Percentiles rank a stretch among this genome's conserved stretches.
phyloP scores from a whole-genome alignment of 345 rosid genomes.

The Trapa incisa region DNA sequence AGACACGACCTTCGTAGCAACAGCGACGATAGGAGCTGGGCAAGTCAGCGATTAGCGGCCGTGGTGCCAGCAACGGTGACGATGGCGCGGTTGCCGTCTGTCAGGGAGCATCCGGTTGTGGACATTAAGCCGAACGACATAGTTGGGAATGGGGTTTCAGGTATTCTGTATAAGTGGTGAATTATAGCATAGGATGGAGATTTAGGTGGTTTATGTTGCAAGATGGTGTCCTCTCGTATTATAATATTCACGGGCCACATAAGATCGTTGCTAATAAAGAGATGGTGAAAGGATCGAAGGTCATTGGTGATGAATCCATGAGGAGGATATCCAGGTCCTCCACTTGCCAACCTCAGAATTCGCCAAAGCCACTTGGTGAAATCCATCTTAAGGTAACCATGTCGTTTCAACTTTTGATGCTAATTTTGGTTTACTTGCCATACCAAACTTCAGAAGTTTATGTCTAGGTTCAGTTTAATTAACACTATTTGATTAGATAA shows the following conservation, averaged over 20 bases:
- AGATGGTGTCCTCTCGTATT: slow-evolving; percentile 94
- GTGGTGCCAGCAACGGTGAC: slow-evolving; percentile 5
- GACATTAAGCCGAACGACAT: slow-evolving; percentile 74
- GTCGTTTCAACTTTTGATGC: too few relatives aligned
- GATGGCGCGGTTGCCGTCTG: slow-evolving; percentile 13
- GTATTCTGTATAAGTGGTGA: slow-evolving; percentile 84
- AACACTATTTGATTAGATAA: too few relatives aligned
- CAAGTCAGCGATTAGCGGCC: slow-evolving; percentile 5
- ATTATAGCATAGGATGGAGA: slow-evolving; percentile 95
- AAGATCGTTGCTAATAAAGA: slow-evolving; percentile 69
- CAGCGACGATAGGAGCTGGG: slow-evolving; percentile 11
- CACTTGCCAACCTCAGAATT: slow-evolving; percentile 16
- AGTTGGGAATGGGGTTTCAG: slow-evolving; percentile 81
- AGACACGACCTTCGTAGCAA: slow-evolving; percentile 11
- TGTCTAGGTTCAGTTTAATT: too few relatives aligned
- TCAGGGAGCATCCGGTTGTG: slow-evolving; percentile 25
- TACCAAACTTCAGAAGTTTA: not conserved
- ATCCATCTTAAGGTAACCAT: slow-evolving; percentile 74
- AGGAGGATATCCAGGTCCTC: slow-evolving; percentile 34
- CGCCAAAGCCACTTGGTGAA: slow-evolving; percentile 82
- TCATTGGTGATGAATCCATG: slow-evolving; percentile 78
- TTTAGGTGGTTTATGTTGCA: slow-evolving; percentile 92
- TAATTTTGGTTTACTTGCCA: not conserved
- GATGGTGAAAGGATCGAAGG: slow-evolving; percentile 72
- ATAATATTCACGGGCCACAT: slow-evolving; percentile 87